These are phyloP conservation scores for Aspergillus candidus DNA, from an alignment of 2,329 filamentous ascomycete genomes.

Conservation along the genomic window DNA sequence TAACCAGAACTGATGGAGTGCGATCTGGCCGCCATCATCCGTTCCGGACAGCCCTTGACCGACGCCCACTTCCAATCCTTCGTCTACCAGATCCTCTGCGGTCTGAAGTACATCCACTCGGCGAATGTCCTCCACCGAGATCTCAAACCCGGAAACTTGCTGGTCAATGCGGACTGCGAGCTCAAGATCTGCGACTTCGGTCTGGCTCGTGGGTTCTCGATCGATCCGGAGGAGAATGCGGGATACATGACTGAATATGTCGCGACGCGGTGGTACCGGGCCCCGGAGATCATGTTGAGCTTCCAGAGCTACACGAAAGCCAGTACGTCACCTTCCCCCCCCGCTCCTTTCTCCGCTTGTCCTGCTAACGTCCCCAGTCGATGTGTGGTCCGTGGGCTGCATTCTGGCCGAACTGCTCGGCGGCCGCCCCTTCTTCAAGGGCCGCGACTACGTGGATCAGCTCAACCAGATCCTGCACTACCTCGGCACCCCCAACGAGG, in stretches of 20 bases:
- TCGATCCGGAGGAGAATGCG: constrained; percentile 95
- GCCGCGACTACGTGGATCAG: constrained; percentile 97
- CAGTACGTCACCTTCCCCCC: constrained; percentile 59
- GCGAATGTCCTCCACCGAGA: constrained; percentile 96
- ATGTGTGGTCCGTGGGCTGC: constrained; percentile 98
- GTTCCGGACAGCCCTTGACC: constrained; percentile 92
- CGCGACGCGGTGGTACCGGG: constrained; percentile 96
- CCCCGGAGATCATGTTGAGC: constrained; percentile 98
- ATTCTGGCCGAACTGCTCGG: constrained; percentile 94
- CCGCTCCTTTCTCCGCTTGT: constrained; percentile 1
- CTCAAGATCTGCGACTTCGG: constrained; percentile 99
- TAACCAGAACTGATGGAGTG: constrained; percentile 92
- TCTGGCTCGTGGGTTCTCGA: constrained; percentile 89
- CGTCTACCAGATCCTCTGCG: constrained; percentile 99
- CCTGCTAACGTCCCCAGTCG: constrained; percentile 56
- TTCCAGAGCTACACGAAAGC: constrained; percentile 99
- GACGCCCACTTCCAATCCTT: constrained; percentile 99
- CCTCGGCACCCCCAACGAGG: constrained; percentile 91
- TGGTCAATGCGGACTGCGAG: constrained; percentile 98
- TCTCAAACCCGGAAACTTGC: constrained; percentile 90
- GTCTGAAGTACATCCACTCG: constrained; percentile 98
- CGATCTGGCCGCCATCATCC: constrained; percentile 94
- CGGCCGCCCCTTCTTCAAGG: constrained; percentile 97
- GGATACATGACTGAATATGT: constrained; percentile 99
- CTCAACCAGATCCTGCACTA: constrained; percentile 99